A percentile compares a stretch with the other conserved stretches of the same genome.
phyloP scores from a whole-genome alignment of 441 rosid species.

The Pelargonium cotyledonis region DNA sequence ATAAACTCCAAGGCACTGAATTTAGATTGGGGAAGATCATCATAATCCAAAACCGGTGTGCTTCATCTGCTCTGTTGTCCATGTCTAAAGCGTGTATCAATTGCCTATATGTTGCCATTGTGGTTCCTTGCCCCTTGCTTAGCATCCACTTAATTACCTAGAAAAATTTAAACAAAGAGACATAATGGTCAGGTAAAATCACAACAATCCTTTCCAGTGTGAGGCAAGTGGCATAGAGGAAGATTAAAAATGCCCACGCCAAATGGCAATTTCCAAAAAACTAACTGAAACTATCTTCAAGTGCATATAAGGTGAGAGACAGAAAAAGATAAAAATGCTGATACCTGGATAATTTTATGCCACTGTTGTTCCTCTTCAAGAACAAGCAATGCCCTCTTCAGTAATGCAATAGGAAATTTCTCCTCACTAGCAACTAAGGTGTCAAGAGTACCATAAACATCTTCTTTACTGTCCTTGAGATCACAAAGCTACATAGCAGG shows the following conservation, averaged over 20 bases:
- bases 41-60: conserved; percentile 73
- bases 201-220: neutral
- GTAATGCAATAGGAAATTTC: conserved; percentile 69
- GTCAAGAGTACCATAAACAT: conserved; percentile 82
- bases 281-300: neutral
- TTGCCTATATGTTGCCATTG: conserved; percentile 74
- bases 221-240: neutral
- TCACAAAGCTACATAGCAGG: conserved; percentile 56
- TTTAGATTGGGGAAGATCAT: conserved; percentile 70
- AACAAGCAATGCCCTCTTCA: conserved; percentile 54
- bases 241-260: neutral
- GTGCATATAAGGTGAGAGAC: neutral
- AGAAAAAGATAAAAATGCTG: conserved; percentile 13
- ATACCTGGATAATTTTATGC: conserved; percentile 87
- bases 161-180: conserved; percentile 11
- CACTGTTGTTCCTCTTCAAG: conserved; percentile 86
- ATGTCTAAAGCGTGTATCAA: conserved; percentile 73
- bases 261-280: neutral
- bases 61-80: conserved; percentile 88
- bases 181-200: neutral
- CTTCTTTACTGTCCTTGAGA: conserved; percentile 74
- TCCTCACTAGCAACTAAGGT: conserved; percentile 98
- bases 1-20: conserved; percentile 86
- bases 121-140: conserved; percentile 93
- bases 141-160: conserved; percentile 97